Percentiles rank a stretch among this genome's conserved stretches.
Conservation (phyloP, 78 protist genomes). For the Cavenderia fasciculata region DNA sequence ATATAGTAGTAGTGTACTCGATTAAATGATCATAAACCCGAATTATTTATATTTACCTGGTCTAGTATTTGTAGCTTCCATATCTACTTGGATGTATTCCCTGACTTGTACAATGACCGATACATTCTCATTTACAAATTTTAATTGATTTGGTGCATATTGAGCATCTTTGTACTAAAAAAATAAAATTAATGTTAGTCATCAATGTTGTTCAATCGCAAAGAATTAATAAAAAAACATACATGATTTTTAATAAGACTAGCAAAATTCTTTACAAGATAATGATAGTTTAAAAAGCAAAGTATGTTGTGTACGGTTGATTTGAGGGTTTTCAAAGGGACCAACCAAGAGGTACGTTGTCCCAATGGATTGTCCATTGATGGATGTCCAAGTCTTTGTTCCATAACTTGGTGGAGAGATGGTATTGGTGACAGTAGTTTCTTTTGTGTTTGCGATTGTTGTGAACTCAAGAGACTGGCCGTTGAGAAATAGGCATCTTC, state of each 20-base stretch:
- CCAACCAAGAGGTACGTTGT: slow-evolving; percentile 40
- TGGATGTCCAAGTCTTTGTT: slow-evolving; percentile 12
- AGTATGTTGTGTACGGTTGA: slow-evolving; percentile 3
- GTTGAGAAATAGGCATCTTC: slow-evolving; percentile 13
- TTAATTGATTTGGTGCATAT: no score
- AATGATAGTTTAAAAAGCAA: slow-evolving; percentile 2
- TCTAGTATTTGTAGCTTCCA: no score
- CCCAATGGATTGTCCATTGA: slow-evolving; percentile 41
- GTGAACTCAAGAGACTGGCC: not conserved
- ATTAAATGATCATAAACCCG: no score
- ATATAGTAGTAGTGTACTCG: no score
- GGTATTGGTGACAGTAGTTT: not conserved
- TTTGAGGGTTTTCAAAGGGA: not conserved
- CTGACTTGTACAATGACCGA: no score
- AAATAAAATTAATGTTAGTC: no score
- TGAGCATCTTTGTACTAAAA: no score
- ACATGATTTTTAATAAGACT: slow-evolving; percentile 1
- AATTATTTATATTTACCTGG: no score
- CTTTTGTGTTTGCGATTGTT: not conserved
- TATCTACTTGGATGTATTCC: no score
- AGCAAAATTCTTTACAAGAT: not conserved
- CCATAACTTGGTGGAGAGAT: slow-evolving; percentile 25
- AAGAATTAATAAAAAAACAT: not conserved
- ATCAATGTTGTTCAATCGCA: no score
- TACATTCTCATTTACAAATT: no score